Evolutionary conservation across 805 yeast genomes (phyloP), one percentile per base, ranked within the genome.

Genomic region (Pichia nakasei): DNA sequence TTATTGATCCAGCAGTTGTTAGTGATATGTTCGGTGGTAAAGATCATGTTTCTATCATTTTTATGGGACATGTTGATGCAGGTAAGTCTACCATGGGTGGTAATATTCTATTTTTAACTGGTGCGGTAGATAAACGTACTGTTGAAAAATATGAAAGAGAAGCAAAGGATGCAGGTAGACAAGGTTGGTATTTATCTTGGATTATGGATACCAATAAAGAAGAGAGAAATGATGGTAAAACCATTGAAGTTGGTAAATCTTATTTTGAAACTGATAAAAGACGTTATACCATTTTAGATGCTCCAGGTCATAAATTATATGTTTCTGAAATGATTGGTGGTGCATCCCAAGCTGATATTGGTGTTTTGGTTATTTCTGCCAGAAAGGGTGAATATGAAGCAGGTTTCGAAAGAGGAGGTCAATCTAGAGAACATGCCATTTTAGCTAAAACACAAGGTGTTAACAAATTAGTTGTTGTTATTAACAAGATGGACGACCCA

Each of bases 21-120:
- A 81, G 77, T 46, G 98, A 94, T 58, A 68, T 93, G 85, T 93
- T 86, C 60, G 97, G 96, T 52, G 95, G 95, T 59, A 93, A 93
- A 66, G 98, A 91, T 64, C 98, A 93, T 69, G 77, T 93, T 63
- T 89, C 97, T 18, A 83, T 93, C 55, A 87, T 93, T 55, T 93
- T 93, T 69, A 93, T 93, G 97, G 99, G 99, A 56, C 99, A 93
- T 63, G 99, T 93, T 54, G 98, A 93, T 75, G 98, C 98, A 31
- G 98, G 99, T 64, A 93, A 93, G 68, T 87, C 96, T 42, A 93
- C 99, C 48, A 91, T 93, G 96, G 98, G 98, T 64, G 99, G 99
- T 69, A 93, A 93, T 68, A 72, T 93, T 55, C 75, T 93, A 52
- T 91, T 73, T 61, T 72, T 93, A 59, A 91, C 97, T 20, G 97